phyloP scores from a whole-genome alignment of 306 rosid genomes.

The Luffa aegyptiaca region DNA sequence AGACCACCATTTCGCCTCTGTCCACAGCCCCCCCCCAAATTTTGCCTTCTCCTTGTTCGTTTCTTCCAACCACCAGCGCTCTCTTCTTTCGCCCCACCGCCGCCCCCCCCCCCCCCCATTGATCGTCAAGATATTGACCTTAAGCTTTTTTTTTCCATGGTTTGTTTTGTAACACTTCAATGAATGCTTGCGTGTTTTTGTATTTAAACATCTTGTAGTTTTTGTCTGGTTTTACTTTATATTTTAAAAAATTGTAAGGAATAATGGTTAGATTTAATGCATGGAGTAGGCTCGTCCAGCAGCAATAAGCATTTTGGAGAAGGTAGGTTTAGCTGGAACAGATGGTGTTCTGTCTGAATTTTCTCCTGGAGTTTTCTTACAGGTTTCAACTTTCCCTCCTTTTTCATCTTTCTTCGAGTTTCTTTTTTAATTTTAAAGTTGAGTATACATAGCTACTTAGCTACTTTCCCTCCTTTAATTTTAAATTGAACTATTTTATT shows the following conservation, averaged over 20 bases:
- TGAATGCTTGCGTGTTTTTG: not conserved
- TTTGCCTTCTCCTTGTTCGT: no score
- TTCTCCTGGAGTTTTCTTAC: conserved; percentile 88
- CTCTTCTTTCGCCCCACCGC: no score
- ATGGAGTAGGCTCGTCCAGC: conserved; percentile 80
- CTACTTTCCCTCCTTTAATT: no score
- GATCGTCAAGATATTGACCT: not conserved
- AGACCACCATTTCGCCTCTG: no score
- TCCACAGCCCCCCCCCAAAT: no score
- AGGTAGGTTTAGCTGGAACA: conserved; percentile 68
- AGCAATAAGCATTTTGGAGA: conserved; percentile 52
- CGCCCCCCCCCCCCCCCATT: no score
- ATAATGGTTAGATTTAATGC: conserved; percentile 2
- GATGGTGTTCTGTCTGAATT: conserved; percentile 77
- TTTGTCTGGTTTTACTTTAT: not conserved
- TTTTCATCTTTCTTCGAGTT: not conserved
- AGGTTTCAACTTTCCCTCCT: conserved; percentile 37
- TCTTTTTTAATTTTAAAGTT: not conserved
- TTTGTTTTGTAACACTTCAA: not conserved
- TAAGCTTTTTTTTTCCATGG: not conserved
- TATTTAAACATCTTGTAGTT: not conserved
- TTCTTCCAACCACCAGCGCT: no score
- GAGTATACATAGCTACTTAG: not conserved
- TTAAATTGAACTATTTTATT: no score
- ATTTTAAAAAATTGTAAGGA: not conserved